A percentile compares a stretch with the other conserved stretches of the same genome.
phyloP scores from a whole-genome alignment of 2,329 filamentous ascomycete genomes.

The Claviceps fusiformis region DNA sequence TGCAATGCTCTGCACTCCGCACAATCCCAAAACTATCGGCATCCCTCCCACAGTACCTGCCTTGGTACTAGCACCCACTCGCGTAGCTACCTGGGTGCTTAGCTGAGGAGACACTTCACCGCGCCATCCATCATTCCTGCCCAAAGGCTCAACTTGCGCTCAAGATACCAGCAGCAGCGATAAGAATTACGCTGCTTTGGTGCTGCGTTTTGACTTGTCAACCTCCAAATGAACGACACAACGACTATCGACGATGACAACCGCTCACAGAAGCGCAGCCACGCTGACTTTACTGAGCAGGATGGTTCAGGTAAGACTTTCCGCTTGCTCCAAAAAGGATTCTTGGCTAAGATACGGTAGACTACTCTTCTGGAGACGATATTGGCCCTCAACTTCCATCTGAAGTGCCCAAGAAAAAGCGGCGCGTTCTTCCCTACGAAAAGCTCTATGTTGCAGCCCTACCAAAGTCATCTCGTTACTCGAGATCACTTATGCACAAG shows the following conservation, averaged over 20 bases:
- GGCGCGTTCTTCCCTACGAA: slow-evolving; percentile 80
- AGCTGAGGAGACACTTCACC: not conserved
- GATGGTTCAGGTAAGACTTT: slow-evolving; percentile 26
- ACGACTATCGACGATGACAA: slow-evolving; percentile 17
- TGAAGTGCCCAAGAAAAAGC: slow-evolving; percentile 75
- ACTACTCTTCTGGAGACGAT: slow-evolving; percentile 74
- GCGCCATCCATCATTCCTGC: not conserved
- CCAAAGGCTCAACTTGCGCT: not conserved
- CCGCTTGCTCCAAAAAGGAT: not conserved
- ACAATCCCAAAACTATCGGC: not conserved
- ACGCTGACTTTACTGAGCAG: slow-evolving; percentile 38
- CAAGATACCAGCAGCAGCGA: not conserved
- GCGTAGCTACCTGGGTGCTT: not conserved
- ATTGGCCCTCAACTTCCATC: slow-evolving; percentile 87
- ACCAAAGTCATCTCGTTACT: slow-evolving; percentile 70
- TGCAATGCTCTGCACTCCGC: too few species aligned
- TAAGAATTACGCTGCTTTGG: not conserved
- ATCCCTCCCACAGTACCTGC: not conserved
- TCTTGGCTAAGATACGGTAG: slow-evolving; percentile 18
- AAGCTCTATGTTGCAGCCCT: slow-evolving; percentile 88
- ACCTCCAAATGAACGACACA: slow-evolving; percentile 2
- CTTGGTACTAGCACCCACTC: too few species aligned
- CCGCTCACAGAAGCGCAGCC: slow-evolving; percentile 33
- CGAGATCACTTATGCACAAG: slow-evolving; percentile 95
- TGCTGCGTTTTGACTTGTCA: not conserved